phyloP scores from a whole-genome alignment of 176 grass and related monocot species.

The Dactylis glomerata region DNA sequence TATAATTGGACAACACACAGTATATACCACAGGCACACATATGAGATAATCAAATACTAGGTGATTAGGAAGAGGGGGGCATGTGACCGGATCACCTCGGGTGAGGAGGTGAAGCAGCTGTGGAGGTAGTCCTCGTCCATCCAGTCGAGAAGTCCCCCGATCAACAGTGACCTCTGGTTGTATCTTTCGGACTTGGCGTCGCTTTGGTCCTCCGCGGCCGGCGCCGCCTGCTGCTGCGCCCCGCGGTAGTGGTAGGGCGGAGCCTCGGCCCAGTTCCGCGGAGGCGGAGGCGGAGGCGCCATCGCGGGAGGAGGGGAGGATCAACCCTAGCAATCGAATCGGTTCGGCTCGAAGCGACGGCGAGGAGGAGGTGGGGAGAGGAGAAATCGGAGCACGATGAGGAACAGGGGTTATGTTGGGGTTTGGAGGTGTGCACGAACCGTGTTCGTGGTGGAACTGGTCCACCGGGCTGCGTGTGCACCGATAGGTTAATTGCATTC shows the following conservation, averaged over 20 bases:
- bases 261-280: not conserved
- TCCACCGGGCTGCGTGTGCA: not conserved
- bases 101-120: constrained; percentile 10
- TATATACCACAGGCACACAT: not conserved
- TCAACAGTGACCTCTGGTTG: constrained; percentile 1
- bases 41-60: not conserved
- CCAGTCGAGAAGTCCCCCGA: constrained; percentile 43
- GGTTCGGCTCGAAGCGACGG: not conserved
- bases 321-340: not conserved
- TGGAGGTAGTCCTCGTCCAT: constrained; percentile 50
- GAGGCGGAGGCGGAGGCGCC: not conserved
- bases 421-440: not conserved
- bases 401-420: not conserved
- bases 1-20: not conserved
- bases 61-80: not conserved
- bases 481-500: not conserved
- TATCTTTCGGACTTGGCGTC: not conserved
- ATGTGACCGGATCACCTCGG: constrained; percentile 13
- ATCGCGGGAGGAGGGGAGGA: not conserved
- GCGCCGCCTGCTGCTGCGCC: not conserved
- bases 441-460: not conserved
- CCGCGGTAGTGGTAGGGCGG: not conserved
- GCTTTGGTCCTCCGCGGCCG: not conserved
- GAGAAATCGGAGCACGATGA: not conserved
- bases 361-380: not conserved